These are phyloP conservation scores for Neoarthrinium moseri DNA, from an alignment of 2,329 filamentous ascomycete genomes.

Conservation along the genomic window DNA sequence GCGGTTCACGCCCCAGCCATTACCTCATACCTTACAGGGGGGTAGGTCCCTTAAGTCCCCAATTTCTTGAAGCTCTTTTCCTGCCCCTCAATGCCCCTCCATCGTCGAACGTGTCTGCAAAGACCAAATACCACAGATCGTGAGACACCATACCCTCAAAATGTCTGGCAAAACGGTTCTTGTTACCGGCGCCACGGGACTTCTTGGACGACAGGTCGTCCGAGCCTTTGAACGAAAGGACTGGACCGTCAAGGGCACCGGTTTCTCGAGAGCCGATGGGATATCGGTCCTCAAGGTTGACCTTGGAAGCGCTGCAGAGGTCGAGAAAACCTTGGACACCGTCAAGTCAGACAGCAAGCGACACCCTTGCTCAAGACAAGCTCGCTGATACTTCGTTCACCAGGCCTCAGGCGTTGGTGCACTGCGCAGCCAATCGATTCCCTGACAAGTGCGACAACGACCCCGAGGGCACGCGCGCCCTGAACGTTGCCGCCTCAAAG, in stretches of 20 bases:
- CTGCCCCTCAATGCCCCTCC: constrained; percentile 8
- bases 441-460: constrained; percentile 83
- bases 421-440: constrained; percentile 88
- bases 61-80: too few relatives aligned
- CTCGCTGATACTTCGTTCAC: background rate
- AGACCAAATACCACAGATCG: background rate
- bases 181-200: constrained; percentile 80
- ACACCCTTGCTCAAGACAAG: constrained; percentile 10
- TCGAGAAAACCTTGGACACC: constrained; percentile 50
- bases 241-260: constrained; percentile 73
- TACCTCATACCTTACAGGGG: too few relatives aligned
- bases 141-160: background rate
- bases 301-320: constrained; percentile 42
- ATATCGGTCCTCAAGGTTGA: constrained; percentile 64
- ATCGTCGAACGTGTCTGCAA: too few relatives aligned
- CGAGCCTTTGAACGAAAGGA: constrained; percentile 64
- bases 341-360: constrained; percentile 45
- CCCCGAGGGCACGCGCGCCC: constrained; percentile 68
- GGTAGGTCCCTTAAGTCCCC: too few relatives aligned
- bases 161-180: constrained; percentile 57
- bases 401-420: constrained; percentile 76
- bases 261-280: constrained; percentile 71
- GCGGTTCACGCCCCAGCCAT: too few relatives aligned
- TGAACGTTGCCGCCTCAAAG: constrained; percentile 73
- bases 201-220: constrained; percentile 77